Conservation (phyloP, 805 yeast species). For the Nakazawaea wyomingensis region DNA sequence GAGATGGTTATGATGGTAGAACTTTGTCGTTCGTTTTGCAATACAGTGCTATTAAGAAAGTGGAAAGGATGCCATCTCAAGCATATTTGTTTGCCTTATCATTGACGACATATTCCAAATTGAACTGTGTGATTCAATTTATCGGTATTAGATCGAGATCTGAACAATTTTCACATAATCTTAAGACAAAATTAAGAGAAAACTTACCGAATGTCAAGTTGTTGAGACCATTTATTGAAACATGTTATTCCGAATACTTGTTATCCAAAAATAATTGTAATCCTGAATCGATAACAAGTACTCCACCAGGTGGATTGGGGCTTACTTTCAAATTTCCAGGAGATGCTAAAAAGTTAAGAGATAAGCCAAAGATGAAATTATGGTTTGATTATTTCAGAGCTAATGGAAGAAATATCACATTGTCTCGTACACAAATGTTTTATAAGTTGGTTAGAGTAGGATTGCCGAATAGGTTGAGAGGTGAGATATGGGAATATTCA, state of each 20-base stretch:
- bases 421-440: slow-evolving; percentile 70
- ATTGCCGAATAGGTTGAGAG: slow-evolving; percentile 88
- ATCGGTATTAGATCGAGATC: slow-evolving; percentile 75
- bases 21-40: slow-evolving; percentile 69
- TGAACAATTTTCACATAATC: slow-evolving; percentile 69
- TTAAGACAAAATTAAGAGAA: slow-evolving; percentile 56
- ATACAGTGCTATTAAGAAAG: slow-evolving; percentile 72
- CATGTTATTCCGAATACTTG: slow-evolving; percentile 83
- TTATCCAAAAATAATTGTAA: slow-evolving; percentile 52
- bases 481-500: slow-evolving; percentile 93
- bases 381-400: slow-evolving; percentile 90
- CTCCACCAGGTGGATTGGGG: slow-evolving; percentile 86
- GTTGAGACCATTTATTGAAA: slow-evolving; percentile 58
- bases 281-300: slow-evolving; percentile 37
- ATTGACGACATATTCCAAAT: slow-evolving; percentile 62
- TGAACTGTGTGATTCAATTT: slow-evolving; percentile 62
- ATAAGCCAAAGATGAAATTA: slow-evolving; percentile 77
- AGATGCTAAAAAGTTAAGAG: slow-evolving; percentile 68
- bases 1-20: slow-evolving; percentile 62
- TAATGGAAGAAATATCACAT: slow-evolving; percentile 79
- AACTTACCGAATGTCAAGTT: slow-evolving; percentile 59
- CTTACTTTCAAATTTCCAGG: slow-evolving; percentile 85
- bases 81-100: slow-evolving; percentile 74
- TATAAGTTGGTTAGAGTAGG: slow-evolving; percentile 85
- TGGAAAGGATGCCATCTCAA: slow-evolving; percentile 77